Base-by-base conservation (phyloP, 352 stramenopile genomes). In the Phytophthora hibernalis region DNA sequence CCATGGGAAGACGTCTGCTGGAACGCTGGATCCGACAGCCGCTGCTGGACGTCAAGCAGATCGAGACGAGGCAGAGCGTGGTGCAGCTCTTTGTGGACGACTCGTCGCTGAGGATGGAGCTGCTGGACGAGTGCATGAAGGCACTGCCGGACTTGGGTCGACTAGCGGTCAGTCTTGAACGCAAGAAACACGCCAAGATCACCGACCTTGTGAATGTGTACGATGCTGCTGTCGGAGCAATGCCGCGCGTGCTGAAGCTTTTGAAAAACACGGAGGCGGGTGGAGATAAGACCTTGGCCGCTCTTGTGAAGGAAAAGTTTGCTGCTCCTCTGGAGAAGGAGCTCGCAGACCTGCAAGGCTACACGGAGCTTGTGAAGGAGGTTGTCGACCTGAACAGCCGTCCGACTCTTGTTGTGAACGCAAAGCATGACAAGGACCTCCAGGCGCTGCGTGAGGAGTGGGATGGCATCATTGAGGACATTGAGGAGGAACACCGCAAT, bases 21-120 rank as follows among this genome's bases (percentile, higher is more conserved):
- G 90, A 98, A 74, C 82, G 95, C n/a, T 99, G 98, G 98, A 92
- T 99, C 50, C 83, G 96, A 45, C 97, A 99, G 77, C 98, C 98
- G 20, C 82, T 99, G 20, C 69, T 98, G 0, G 80, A 99, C 60
- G 68, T 96, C 1, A 62, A 75, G 9, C 65, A 82, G 16, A 98
- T 99, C 63, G 59, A 84, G 20, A 71, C 71, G 24, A 88, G 97
- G 28, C 96, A 99, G 62, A 86, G 97, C 57, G 68, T 97, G 12
- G 96, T 99, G 6, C 84, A 92, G 40, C 71, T 90, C 21, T 97
- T 99, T 70, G 85, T 99, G 15, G 82, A 98, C 43, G 84, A 98
- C 13, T 71, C 83, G 12, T 89, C 83, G 0, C 61, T 96, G 21
- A 88, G 91, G 24, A 94, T 97, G 74, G 87, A 96, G 63, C 70